These are phyloP conservation scores for Xylaria polymorpha DNA, from an alignment of 2,329 filamentous ascomycete species.

Conservation along the genomic window DNA sequence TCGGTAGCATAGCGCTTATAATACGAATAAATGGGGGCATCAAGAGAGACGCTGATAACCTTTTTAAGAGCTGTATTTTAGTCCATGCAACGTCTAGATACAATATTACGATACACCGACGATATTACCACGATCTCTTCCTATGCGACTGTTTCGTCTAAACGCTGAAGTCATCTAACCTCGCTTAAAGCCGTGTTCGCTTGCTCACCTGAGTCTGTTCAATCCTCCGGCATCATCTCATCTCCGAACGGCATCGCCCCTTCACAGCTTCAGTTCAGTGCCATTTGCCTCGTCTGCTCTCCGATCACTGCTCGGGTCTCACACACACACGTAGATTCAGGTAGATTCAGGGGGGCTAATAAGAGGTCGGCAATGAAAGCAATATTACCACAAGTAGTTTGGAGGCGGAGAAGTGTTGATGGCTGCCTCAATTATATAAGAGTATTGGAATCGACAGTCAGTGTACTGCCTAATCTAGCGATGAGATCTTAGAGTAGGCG, in stretches of 20 bases:
- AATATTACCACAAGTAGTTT: slow-evolving; percentile 4
- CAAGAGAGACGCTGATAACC: neutral
- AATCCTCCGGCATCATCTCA: slow-evolving; percentile 10
- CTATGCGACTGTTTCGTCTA: slow-evolving; percentile 14
- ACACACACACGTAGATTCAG: slow-evolving; percentile 19
- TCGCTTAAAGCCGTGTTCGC: neutral
- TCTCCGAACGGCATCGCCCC: slow-evolving; percentile 7
- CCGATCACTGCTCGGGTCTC: slow-evolving; percentile 24
- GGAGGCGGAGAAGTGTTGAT: neutral
- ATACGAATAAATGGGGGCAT: slow-evolving; percentile 31
- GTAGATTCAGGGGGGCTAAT: no score
- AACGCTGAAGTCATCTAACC: slow-evolving; percentile 7
- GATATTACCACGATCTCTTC: neutral
- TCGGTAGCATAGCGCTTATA: neutral
- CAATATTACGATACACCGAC: slow-evolving; percentile 15
- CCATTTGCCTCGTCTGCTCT: slow-evolving; percentile 23
- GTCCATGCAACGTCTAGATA: slow-evolving; percentile 1
- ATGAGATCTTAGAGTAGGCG: slow-evolving; percentile 38
- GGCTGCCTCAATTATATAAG: slow-evolving; percentile 6
- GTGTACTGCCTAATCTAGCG: slow-evolving; percentile 40
- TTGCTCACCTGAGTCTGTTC: slow-evolving; percentile 8
- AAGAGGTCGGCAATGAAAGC: slow-evolving; percentile 23
- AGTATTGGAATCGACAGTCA: slow-evolving; percentile 39
- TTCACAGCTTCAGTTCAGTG: slow-evolving; percentile 14
- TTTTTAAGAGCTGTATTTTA: slow-evolving; percentile 21